Evolutionary conservation across 2,329 filamentous ascomycete species (phyloP).

Genomic region (Phaeosphaeria sp.): DNA sequence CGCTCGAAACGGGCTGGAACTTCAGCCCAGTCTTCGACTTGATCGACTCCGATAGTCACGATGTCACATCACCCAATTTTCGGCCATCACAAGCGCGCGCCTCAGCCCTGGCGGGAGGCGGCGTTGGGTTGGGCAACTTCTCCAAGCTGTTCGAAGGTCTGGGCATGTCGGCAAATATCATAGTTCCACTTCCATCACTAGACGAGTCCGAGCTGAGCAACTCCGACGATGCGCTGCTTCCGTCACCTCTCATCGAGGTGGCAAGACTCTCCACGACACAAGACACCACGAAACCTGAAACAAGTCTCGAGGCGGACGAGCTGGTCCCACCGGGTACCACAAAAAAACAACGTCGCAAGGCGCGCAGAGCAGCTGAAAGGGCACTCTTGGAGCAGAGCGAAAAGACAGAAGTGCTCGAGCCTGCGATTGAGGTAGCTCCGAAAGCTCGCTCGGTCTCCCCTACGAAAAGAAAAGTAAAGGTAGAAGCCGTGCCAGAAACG

Average conservation of each 20-base stretch:
- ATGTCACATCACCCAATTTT: slow-evolving; percentile 29
- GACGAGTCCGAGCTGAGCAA: slow-evolving; percentile 47
- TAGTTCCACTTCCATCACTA: slow-evolving; percentile 25
- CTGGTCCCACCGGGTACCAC: slow-evolving; percentile 14
- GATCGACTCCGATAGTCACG: slow-evolving; percentile 38
- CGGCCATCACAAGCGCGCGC: slow-evolving; percentile 11
- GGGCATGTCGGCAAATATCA: slow-evolving; percentile 40
- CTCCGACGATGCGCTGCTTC: slow-evolving; percentile 51
- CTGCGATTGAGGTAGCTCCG: not conserved
- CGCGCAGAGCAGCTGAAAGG: slow-evolving; percentile 34
- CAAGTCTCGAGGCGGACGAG: not conserved
- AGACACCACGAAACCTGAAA: not conserved
- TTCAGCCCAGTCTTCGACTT: slow-evolving; percentile 55
- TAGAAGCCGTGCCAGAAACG: not conserved
- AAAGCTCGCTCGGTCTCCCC: not conserved
- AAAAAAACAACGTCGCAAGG: slow-evolving; percentile 36
- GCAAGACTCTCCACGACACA: not conserved
- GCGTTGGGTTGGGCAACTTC: slow-evolving; percentile 53
- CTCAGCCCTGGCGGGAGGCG: slow-evolving; percentile 14
- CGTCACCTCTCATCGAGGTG: slow-evolving; percentile 17
- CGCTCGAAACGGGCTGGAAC: slow-evolving; percentile 52
- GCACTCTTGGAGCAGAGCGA: slow-evolving; percentile 15
- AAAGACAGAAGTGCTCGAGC: not conserved
- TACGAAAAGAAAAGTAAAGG: not conserved
- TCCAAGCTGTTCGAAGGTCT: slow-evolving; percentile 54